A percentile compares a stretch with the other conserved stretches of the same genome.
These are phyloP conservation scores for Arxiozyma slooffiae DNA, from an alignment of 1,139 yeast genomes.

Conservation along the genomic window DNA sequence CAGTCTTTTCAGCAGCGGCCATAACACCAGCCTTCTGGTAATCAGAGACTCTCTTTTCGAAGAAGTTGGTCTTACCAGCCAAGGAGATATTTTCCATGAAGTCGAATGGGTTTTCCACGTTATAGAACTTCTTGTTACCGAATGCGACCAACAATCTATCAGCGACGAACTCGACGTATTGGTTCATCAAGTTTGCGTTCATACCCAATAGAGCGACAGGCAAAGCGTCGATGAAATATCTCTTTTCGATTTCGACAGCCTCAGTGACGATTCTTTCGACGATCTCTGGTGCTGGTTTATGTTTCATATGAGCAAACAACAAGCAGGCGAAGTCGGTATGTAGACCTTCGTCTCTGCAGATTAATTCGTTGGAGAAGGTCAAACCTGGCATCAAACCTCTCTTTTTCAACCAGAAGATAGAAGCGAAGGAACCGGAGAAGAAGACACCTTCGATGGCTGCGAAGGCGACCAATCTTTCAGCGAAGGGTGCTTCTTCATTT, in stretches of 20 bases:
- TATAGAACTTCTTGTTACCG: slow-evolving; percentile 83
- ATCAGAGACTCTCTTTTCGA: slow-evolving; percentile 97
- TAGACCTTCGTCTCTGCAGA: slow-evolving; percentile 96
- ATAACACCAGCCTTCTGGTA: slow-evolving; percentile 99
- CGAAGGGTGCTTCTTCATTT: slow-evolving; percentile 79
- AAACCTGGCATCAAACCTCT: slow-evolving; percentile 98
- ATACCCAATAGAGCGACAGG: slow-evolving; percentile 90
- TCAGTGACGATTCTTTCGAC: slow-evolving; percentile 83
- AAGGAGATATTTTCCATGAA: slow-evolving; percentile 98
- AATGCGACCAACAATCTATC: slow-evolving; percentile 85
- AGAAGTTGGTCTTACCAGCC: slow-evolving; percentile 97
- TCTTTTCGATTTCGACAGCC: slow-evolving; percentile 91
- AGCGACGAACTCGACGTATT: slow-evolving; percentile 95
- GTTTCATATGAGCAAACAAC: slow-evolving; percentile 81
- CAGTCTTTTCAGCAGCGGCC: slow-evolving; percentile 44
- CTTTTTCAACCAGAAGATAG: slow-evolving; percentile 96
- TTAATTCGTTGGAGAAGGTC: slow-evolving; percentile 91
- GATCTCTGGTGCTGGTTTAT: slow-evolving; percentile 72
- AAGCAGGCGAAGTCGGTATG: slow-evolving; percentile 98
- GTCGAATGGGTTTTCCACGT: slow-evolving; percentile 89
- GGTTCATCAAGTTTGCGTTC: slow-evolving; percentile 91
- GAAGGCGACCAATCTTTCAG: slow-evolving; percentile 92
- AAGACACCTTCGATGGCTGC: slow-evolving; percentile 99
- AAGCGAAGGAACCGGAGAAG: slow-evolving; percentile 95
- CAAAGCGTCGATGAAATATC: slow-evolving; percentile 89